phyloP scores from a whole-genome alignment of 345 rosid species.

The Eucalyptus polyanthemos region DNA sequence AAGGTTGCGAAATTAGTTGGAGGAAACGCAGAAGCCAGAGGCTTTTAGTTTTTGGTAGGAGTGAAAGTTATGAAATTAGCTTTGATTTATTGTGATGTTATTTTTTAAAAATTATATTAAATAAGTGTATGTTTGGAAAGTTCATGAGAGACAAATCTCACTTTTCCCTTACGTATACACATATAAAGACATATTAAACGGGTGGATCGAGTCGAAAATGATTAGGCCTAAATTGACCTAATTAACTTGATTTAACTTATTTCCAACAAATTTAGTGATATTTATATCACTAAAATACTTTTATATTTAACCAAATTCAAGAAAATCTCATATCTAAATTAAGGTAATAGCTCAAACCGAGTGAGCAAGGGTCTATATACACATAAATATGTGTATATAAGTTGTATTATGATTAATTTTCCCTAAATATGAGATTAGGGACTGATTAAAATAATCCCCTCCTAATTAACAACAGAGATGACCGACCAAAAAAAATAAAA shows the following conservation, averaged over 20 bases:
- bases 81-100: not conserved
- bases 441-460: not conserved
- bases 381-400: too few species aligned
- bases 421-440: not conserved
- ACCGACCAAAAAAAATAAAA: not conserved
- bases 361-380: too few species aligned
- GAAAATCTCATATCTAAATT: too few species aligned
- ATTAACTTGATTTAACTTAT: too few species aligned
- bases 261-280: too few species aligned
- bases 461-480: not conserved
- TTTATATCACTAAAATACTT: fast-evolving
- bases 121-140: not conserved
- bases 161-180: not conserved
- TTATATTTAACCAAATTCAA: too few species aligned
- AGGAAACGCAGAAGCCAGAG: not conserved
- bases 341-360: too few species aligned
- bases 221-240: too few species aligned
- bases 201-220: too few species aligned
- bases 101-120: not conserved
- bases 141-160: not conserved
- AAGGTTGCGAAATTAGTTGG: not conserved
- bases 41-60: not conserved
- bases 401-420: not conserved
- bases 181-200: too few species aligned
- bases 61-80: not conserved